phyloP scores from a whole-genome alignment of 805 yeast species.

The Ogataea sp. region DNA sequence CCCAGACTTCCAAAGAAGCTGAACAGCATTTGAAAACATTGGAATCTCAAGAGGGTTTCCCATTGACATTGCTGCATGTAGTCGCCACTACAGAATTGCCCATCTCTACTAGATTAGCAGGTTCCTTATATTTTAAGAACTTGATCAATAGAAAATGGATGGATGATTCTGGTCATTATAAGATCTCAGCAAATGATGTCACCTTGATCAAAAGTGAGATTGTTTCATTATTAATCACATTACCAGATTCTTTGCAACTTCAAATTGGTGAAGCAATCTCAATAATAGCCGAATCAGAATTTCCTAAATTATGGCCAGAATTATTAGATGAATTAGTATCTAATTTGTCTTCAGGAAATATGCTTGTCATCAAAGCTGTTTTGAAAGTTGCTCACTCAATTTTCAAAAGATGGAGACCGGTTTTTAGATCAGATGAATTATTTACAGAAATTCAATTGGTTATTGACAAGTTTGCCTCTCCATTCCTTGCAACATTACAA shows the following conservation, averaged over 20 bases:
- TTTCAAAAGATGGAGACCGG: conserved; percentile 94
- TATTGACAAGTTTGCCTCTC: conserved; percentile 69
- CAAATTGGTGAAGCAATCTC: conserved; percentile 94
- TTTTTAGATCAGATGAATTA: conserved; percentile 84
- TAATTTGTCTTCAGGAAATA: conserved; percentile 57
- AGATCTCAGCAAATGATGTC: conserved; percentile 54
- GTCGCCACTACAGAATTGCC: conserved; percentile 56
- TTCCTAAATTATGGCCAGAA: conserved; percentile 83
- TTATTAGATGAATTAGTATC: conserved; percentile 66
- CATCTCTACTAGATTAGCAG: conserved; percentile 67
- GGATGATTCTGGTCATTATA: conserved; percentile 78
- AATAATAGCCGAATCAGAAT: conserved; percentile 90
- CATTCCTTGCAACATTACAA: conserved; percentile 65
- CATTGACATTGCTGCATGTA: conserved; percentile 66
- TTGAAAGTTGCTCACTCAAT: conserved; percentile 90
- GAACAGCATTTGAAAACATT: conserved; percentile 55
- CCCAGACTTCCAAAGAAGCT: conserved; percentile 56
- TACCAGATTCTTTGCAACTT: conserved; percentile 75
- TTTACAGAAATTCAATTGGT: conserved; percentile 85
- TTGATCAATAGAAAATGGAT: conserved; percentile 81
- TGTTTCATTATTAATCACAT: conserved; percentile 73
- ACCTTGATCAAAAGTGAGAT: conserved; percentile 65
- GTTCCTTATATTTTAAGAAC: conserved; percentile 85
- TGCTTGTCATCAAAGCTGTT: conserved; percentile 75
- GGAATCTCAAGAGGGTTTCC: conserved; percentile 67